Evolutionary conservation across 768 basidiomycete genomes (phyloP), one percentile per base, ranked within the genome.

Genomic region (Tephrocybe sp.): DNA sequence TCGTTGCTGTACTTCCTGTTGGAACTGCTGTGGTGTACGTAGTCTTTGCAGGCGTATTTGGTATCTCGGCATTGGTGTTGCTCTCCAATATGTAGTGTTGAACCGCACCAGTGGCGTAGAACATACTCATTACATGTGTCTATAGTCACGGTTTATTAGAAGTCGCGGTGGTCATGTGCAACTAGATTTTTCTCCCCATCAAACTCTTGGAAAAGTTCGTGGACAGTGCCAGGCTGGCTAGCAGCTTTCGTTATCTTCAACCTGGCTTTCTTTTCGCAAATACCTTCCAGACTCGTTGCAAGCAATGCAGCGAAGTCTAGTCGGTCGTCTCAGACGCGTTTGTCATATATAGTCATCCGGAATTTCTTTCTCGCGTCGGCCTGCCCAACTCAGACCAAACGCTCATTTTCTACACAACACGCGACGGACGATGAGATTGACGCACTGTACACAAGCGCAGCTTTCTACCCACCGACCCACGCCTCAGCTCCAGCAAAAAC

Each of bases 61-160:
- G 82, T 4, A 47, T 71, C 14, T 74, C 76, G 45, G 69, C 73
- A 3, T 53, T 88, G n/a, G 57, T 72, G n/a, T 64, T 88, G 30
- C 62, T 88, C 65, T 80, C 76, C 20, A 84, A 77, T 48, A 66
- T 87, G 69, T 81, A 68, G 60, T n/a, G n/a, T n/a, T n/a, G n/a
- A n/a, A n/a, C n/a, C 5, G 28, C 11, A 30, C 43, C 52, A 53
- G 47, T 45, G 47, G 46, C 47, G 17, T n/a, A 38, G 24, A 36
- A 50, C 34, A 36, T 28, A 25, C 41, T 30, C 11, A 11, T 30
- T 5, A 9, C 37, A 23, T 48, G 28, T 30, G 28, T 30, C 5
- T 30, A 30, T 38, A 48, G 46, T 38, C 36, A 48, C 36, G 36
- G 24, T 46, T 46, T 20, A 33, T 23, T 21, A 8, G n/a, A n/a